Evolutionary conservation across 2,329 filamentous ascomycete species (phyloP), one percentile per base, ranked within the genome.

Genomic region (Fusarium duplospermum): DNA sequence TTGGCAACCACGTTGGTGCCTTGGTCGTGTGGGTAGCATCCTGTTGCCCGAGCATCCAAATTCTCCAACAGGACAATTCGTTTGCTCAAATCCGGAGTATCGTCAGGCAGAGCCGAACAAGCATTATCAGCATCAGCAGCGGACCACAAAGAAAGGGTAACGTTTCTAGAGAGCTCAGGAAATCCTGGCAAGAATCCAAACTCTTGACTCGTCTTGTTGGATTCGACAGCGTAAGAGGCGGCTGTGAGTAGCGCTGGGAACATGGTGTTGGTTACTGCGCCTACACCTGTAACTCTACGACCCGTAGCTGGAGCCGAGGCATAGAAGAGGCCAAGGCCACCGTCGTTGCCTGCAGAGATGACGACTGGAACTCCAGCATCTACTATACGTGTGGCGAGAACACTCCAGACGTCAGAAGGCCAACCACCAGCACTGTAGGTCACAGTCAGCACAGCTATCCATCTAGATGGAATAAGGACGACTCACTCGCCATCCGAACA

Each of bases 101-200:
- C 57, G 4, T 40, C 22, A 16, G 57, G 24, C 13, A 60, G 36
- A 6, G 36, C 4, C 4, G 57, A 60, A 18, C 57, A 60, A 27
- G 57, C 57, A 18, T 60, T 60, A 5, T 60, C 36, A n/a, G 36
- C 57, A 1, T 31, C 57, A 3, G 4, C 57, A 16, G 36, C 57
- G 2, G 57, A 60, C 57, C 57, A 60, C 24, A 60, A 8, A 5
- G 24, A 29, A 31, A 60, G 36, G 4, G 24, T 31, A 20, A 60
- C 36, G 10, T 60, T 60, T 20, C 6, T 11, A 9, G 57, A 4
- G 4, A 60, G 4, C 4, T 16, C 36, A 11, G 57, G 57, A 7
- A 60, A 27, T 27, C 57, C 57, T 22, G 36, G 36, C 36, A 60
- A 42, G 57, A 60, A 60, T 20, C 57, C 57, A 27, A 60, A 60